Percentiles rank a stretch among this genome's conserved stretches.
Conservation (phyloP, 2,329 filamentous ascomycete genomes). For the Aspergillus transmontanensis region DNA sequence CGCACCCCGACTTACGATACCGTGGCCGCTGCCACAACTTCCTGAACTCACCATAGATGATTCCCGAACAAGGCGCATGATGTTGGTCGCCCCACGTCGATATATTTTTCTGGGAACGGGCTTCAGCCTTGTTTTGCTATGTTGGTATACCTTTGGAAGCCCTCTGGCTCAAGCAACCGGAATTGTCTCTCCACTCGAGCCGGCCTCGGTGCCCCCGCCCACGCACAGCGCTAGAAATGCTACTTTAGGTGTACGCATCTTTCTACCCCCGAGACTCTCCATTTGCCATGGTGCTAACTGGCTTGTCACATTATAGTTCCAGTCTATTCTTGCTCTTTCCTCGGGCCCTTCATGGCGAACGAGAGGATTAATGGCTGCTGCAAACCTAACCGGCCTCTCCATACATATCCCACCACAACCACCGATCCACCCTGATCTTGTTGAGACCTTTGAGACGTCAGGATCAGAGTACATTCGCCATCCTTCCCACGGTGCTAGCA, state of each 20-base stretch:
- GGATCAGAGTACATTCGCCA: constrained; percentile 15
- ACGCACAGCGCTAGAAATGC: constrained; percentile 3
- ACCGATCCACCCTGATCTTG: constrained; percentile 28
- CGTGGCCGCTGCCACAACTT: background rate
- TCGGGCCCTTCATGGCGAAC: constrained; percentile 39
- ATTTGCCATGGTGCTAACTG: background rate
- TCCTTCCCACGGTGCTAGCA: constrained; percentile 29
- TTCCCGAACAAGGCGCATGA: background rate
- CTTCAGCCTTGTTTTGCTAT: background rate
- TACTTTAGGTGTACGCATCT: constrained; percentile 9
- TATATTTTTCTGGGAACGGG: background rate
- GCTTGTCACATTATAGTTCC: constrained; percentile 12
- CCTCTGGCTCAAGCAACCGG: background rate
- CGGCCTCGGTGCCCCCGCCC: background rate
- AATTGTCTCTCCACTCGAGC: background rate
- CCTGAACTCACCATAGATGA: background rate
- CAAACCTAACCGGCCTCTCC: constrained; percentile 34
- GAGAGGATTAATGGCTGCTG: constrained; percentile 38
- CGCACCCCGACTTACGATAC: background rate
- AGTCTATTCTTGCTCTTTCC: constrained; percentile 37
- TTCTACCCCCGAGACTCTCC: background rate
- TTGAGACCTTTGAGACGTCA: constrained; percentile 31
- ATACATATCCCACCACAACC: constrained; percentile 39
- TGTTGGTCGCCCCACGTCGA: background rate
- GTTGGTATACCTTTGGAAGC: background rate